Evolutionary conservation across 2,329 filamentous ascomycete genomes (phyloP).

Genomic region (Colletotrichum navitas): DNA sequence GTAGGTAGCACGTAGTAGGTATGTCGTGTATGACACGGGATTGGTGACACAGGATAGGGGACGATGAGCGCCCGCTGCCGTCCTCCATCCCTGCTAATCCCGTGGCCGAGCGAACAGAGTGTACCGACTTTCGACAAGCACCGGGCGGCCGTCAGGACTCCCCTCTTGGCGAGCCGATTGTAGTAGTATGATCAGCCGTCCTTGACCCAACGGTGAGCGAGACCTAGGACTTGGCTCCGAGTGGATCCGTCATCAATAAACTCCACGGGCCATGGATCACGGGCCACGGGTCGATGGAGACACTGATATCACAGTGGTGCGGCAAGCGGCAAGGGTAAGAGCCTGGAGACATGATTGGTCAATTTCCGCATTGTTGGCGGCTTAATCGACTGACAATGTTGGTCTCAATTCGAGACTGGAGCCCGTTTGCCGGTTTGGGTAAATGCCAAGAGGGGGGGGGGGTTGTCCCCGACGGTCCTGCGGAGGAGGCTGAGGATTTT

Average conservation of each 20-base stretch:
- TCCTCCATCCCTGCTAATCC: slow-evolving; percentile 8
- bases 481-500: slow-evolving; percentile 24
- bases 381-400: slow-evolving; percentile 18
- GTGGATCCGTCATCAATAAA: slow-evolving; percentile 24
- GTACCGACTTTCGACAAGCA: slow-evolving; percentile 16
- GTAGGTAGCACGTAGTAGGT: not conserved
- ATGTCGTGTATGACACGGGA: not conserved
- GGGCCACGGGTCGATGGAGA: slow-evolving; percentile 17
- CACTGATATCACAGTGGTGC: slow-evolving; percentile 19
- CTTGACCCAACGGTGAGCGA: slow-evolving; percentile 3
- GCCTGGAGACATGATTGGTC: slow-evolving; percentile 30
- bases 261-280: slow-evolving; percentile 29
- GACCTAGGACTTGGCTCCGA: slow-evolving; percentile 7
- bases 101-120: slow-evolving; percentile 22
- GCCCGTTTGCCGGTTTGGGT: slow-evolving; percentile 1
- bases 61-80: slow-evolving; percentile 28
- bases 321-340: not conserved
- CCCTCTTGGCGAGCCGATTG: slow-evolving; percentile 9
- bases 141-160: slow-evolving; percentile 19
- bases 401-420: slow-evolving; percentile 23
- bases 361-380: slow-evolving; percentile 25
- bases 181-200: not conserved
- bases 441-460: not conserved
- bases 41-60: not conserved
- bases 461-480: slow-evolving; percentile 5